Percentiles rank a stretch among this genome's conserved stretches.
Evolutionary conservation across 1,139 yeast species (phyloP).

Genomic region (Taphrina sp.): DNA sequence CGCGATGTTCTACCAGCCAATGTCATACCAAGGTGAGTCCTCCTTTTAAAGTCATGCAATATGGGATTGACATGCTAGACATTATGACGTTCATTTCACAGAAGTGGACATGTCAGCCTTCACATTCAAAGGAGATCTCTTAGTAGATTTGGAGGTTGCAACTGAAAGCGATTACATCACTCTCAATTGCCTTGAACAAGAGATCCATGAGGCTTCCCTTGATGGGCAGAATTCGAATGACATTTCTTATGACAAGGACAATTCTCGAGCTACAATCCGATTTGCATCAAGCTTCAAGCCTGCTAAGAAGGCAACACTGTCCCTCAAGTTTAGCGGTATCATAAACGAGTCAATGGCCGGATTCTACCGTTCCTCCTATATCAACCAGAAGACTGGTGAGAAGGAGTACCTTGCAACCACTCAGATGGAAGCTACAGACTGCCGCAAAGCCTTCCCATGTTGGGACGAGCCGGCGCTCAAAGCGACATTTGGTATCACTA

Average conservation of each 20-base stretch:
- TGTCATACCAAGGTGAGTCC: conserved; percentile 30
- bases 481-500: conserved; percentile 65
- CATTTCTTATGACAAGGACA: conserved; percentile 51
- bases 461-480: conserved; percentile 68
- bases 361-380: conserved; percentile 74
- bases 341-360: conserved; percentile 73
- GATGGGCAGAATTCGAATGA: conserved; percentile 36
- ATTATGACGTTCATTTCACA: conserved; percentile 68
- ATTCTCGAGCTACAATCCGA: conserved; percentile 64
- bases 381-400: conserved; percentile 54
- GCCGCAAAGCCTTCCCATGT: conserved; percentile 81
- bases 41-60: neutral
- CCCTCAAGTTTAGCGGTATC: conserved; percentile 63
- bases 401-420: conserved; percentile 70
- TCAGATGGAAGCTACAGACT: conserved; percentile 83
- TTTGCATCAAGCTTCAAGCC: conserved; percentile 52
- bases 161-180: conserved; percentile 55
- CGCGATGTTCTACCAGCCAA: conserved; percentile 32
- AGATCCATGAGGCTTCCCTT: conserved; percentile 40
- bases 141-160: conserved; percentile 54
- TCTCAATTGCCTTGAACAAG: conserved; percentile 65
- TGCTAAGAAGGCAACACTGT: conserved; percentile 51
- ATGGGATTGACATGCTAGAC: no score
- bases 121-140: conserved; percentile 66
- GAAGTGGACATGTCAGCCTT: conserved; percentile 65